Conservation (phyloP, 1,284 basidiomycete genomes). For the Cryptococcus wingfieldii region DNA sequence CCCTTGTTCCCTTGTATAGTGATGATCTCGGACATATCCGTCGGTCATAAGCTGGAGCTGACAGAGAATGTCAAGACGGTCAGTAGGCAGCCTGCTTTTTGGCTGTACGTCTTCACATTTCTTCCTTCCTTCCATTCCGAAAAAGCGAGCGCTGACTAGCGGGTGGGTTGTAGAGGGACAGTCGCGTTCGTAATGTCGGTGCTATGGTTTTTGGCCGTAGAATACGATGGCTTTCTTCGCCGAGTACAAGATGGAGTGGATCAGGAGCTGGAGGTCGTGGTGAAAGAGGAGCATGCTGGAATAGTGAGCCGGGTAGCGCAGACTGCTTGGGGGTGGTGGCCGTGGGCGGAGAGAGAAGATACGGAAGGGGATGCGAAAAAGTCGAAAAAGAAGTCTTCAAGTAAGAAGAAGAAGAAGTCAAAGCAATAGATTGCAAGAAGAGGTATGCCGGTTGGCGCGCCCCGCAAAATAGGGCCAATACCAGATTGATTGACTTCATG, state of each 20-base stretch:
- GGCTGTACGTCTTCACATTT: constrained; percentile 7
- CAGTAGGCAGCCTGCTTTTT: neutral
- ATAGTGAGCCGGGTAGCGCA: neutral
- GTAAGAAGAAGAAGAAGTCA: too few species aligned
- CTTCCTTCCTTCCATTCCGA: neutral
- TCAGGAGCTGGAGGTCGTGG: neutral
- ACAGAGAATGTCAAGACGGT: neutral
- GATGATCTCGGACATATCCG: constrained; percentile 9
- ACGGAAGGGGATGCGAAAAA: neutral
- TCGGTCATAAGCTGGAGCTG: constrained; percentile 6
- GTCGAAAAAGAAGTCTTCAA: neutral
- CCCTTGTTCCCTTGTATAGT: constrained; percentile 4
- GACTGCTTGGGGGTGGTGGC: neutral
- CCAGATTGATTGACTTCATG: too few species aligned
- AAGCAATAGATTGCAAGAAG: too few species aligned
- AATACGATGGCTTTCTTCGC: constrained; percentile 3
- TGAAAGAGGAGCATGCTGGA: neutral
- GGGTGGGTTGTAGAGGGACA: constrained; percentile 2
- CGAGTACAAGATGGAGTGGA: constrained; percentile 1
- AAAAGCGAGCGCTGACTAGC: neutral
- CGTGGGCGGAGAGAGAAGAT: neutral
- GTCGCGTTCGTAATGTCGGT: constrained; percentile 7
- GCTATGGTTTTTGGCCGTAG: constrained; percentile 5
- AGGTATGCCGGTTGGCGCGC: too few species aligned
- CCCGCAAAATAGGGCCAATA: too few species aligned